phyloP scores from a whole-genome alignment of 495 filamentous ascomycete species.

The Aspergillus sparsus region DNA sequence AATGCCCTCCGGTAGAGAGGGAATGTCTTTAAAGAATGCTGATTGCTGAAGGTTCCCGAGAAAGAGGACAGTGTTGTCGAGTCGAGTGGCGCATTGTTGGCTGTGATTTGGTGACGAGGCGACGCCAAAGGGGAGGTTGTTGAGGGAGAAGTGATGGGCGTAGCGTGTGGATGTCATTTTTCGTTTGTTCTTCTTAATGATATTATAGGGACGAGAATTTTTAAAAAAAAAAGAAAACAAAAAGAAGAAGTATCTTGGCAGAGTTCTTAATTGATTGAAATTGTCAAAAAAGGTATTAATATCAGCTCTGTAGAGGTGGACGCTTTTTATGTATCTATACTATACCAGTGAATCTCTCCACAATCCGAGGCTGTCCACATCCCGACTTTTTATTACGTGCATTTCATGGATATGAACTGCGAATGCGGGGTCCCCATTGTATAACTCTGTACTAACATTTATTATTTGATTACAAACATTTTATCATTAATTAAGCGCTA shows the following conservation, averaged over 20 bases:
- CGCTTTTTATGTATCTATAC: not conserved
- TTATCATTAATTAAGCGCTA: not conserved
- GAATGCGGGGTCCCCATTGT: too few relatives aligned
- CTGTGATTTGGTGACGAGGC: conserved; percentile 58
- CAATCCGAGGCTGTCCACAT: conserved; percentile 21
- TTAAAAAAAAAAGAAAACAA: not conserved
- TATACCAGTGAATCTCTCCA: not conserved
- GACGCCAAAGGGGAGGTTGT: conserved; percentile 85
- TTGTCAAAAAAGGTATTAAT: not conserved
- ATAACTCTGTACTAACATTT: too few relatives aligned
- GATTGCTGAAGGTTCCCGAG: conserved; percentile 56
- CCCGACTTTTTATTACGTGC: conserved; percentile 8
- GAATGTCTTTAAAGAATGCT: conserved; percentile 23
- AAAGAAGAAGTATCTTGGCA: not conserved
- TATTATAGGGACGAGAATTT: not conserved
- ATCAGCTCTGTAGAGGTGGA: not conserved
- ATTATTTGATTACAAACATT: not conserved
- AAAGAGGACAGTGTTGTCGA: conserved; percentile 34
- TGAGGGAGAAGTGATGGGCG: conserved; percentile 49
- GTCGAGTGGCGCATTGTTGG: conserved; percentile 40
- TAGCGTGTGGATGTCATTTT: conserved; percentile 32
- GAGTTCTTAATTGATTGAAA: not conserved
- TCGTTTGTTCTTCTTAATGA: not conserved
- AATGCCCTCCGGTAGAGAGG: conserved; percentile 21
- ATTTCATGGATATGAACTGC: too few relatives aligned